Conservation (phyloP, 1,284 basidiomycete species). For the Cryptococcus sp. region DNA sequence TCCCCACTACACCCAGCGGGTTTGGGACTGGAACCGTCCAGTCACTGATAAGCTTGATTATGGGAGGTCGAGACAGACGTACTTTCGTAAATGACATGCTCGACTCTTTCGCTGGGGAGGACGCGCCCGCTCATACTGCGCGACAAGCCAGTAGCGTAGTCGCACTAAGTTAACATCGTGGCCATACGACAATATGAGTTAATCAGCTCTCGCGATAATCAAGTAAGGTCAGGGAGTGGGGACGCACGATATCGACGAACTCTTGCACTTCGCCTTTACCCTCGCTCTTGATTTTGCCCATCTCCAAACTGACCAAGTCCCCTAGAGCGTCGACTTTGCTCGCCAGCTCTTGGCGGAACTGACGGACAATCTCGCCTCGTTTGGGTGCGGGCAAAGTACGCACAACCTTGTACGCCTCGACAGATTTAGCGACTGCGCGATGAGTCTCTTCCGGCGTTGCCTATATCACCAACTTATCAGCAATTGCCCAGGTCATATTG, state of each 20-base stretch:
- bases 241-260: constrained; percentile 80
- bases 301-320: constrained; percentile 66
- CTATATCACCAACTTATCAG: constrained; percentile 19
- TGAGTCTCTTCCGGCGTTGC: constrained; percentile 34
- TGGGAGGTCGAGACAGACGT: neutral
- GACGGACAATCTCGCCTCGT: constrained; percentile 82
- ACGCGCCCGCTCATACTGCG: constrained; percentile 88
- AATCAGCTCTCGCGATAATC: neutral
- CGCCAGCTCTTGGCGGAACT: constrained; percentile 80
- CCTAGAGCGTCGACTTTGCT: constrained; percentile 81
- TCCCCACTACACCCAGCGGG: constrained; percentile 87
- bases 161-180: constrained; percentile 41
- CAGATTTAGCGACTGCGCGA: constrained; percentile 26
- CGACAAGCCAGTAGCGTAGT: constrained; percentile 79
- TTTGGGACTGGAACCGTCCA: constrained; percentile 68
- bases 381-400: constrained; percentile 79
- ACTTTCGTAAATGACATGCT: constrained; percentile 79
- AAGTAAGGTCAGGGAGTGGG: neutral
- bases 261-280: constrained; percentile 79
- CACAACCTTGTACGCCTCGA: constrained; percentile 65
- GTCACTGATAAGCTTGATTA: neutral
- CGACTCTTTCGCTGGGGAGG: constrained; percentile 80
- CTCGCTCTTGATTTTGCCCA: constrained; percentile 93
- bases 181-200: neutral
- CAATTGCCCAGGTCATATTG: neutral